A percentile compares a stretch with the other conserved stretches of the same genome.
Evolutionary conservation across 2,329 filamentous ascomycete genomes (phyloP).

Genomic region (Fonsecaea pedrosoi): DNA sequence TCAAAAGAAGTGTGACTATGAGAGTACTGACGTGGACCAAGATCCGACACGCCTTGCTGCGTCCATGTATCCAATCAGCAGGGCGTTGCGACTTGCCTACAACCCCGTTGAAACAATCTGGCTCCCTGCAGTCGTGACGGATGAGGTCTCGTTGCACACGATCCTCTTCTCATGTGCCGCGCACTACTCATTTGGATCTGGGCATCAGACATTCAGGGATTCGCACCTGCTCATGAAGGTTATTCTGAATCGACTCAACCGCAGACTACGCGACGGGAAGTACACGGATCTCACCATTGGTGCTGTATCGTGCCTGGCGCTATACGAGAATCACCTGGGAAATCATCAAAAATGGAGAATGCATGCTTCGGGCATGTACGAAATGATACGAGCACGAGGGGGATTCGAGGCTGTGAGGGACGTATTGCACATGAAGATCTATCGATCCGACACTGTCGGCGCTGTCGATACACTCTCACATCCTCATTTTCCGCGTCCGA

Average conservation of each 20-base stretch:
- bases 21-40: constrained; percentile 8
- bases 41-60: constrained; percentile 30
- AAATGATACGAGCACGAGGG: constrained; percentile 34
- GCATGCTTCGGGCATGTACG: constrained; percentile 33
- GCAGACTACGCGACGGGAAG: constrained; percentile 21
- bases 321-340: constrained; percentile 30
- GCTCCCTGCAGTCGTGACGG: constrained; percentile 30
- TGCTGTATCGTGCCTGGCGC: constrained; percentile 34
- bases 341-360: constrained; percentile 32
- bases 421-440: constrained; percentile 32
- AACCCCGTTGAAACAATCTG: constrained; percentile 32
- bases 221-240: constrained; percentile 32
- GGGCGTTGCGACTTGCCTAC: constrained; percentile 20
- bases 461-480: constrained; percentile 31
- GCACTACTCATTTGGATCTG: constrained; percentile 13
- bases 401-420: constrained; percentile 25
- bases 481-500: constrained; percentile 28
- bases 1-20: neutral
- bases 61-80: constrained; percentile 29
- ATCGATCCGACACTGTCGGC: constrained; percentile 33
- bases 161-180: constrained; percentile 34
- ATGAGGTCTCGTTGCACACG: constrained; percentile 33
- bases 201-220: constrained; percentile 16
- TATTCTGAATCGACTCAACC: constrained; percentile 34
- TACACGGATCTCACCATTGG: constrained; percentile 36